Conservation (phyloP, 306 rosid species). For the Heteromeles arbutifolia region DNA sequence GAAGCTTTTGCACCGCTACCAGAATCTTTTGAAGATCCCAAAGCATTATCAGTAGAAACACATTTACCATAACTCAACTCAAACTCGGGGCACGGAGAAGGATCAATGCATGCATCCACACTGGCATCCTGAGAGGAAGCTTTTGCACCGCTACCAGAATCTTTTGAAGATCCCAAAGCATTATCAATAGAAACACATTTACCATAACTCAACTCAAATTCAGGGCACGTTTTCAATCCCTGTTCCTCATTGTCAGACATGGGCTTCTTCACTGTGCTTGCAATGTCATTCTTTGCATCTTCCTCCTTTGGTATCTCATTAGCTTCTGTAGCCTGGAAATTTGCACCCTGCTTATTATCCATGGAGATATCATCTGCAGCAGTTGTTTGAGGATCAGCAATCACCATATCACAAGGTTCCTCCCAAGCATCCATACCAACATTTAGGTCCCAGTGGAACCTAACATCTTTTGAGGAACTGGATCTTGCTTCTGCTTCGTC, state of each 20-base stretch:
- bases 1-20: not conserved
- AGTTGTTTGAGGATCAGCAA: slow-evolving; percentile 9
- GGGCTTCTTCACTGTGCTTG: slow-evolving; percentile 7
- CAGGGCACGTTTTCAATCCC: slow-evolving; percentile 3
- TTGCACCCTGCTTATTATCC: not conserved
- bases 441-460: slow-evolving; percentile 38
- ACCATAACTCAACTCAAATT: not conserved
- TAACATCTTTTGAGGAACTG: slow-evolving; percentile 23
- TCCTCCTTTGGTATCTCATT: not conserved
- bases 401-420: slow-evolving; percentile 12
- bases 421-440: slow-evolving; percentile 35
- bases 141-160: not conserved
- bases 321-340: slow-evolving; percentile 7
- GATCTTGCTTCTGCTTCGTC: not conserved
- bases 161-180: slow-evolving; percentile 5
- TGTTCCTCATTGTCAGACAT: not conserved
- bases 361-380: not conserved
- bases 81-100: not conserved
- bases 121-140: not conserved
- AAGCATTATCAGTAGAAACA: not conserved
- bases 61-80: slow-evolving; percentile 4
- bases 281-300: slow-evolving; percentile 4
- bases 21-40: slow-evolving; percentile 5
- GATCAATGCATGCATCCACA: slow-evolving; percentile 1
- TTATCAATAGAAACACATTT: not conserved